Conservation (phyloP, 495 filamentous ascomycete species). For the Apodospora peruviana region DNA sequence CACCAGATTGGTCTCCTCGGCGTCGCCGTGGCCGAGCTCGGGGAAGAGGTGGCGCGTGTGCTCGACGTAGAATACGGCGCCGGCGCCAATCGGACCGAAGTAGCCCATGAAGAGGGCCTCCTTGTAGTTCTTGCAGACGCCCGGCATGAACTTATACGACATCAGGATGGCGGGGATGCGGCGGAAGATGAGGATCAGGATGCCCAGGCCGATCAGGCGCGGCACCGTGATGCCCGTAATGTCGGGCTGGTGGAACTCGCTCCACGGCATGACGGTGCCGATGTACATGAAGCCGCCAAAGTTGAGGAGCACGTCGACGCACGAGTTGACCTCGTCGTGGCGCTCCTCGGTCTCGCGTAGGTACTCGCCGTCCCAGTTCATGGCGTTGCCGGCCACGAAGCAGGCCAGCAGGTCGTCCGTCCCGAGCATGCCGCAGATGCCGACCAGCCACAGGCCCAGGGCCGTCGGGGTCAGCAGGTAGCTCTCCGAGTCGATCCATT, state of each 20-base stretch:
- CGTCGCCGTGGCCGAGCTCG: conserved; percentile 42
- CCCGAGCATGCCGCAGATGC: conserved; percentile 76
- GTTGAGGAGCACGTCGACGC: conserved; percentile 70
- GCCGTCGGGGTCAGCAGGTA: conserved; percentile 82
- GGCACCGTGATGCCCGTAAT: conserved; percentile 28
- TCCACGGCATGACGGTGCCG: conserved; percentile 76
- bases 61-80: conserved; percentile 77
- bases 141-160: conserved; percentile 61
- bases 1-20: conserved; percentile 31
- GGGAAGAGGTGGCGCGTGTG: conserved; percentile 53
- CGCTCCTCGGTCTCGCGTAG: conserved; percentile 68
- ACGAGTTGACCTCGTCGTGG: conserved; percentile 71
- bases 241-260: conserved; percentile 33
- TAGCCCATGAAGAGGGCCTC: conserved; percentile 79
- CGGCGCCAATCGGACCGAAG: conserved; percentile 86
- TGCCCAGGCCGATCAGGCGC: conserved; percentile 64
- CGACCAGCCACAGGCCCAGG: conserved; percentile 71
- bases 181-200: conserved; percentile 66
- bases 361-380: conserved; percentile 86
- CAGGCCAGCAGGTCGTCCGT: conserved; percentile 88
- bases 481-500: conserved; percentile 78
- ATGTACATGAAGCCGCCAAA: conserved; percentile 83
- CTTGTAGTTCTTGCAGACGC: conserved; percentile 48
- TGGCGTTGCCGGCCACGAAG: conserved; percentile 82
- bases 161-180: conserved; percentile 34